A percentile compares a stretch with the other conserved stretches of the same genome.
Conservation (phyloP, 2,329 filamentous ascomycete species). For the Fusarium sororula region DNA sequence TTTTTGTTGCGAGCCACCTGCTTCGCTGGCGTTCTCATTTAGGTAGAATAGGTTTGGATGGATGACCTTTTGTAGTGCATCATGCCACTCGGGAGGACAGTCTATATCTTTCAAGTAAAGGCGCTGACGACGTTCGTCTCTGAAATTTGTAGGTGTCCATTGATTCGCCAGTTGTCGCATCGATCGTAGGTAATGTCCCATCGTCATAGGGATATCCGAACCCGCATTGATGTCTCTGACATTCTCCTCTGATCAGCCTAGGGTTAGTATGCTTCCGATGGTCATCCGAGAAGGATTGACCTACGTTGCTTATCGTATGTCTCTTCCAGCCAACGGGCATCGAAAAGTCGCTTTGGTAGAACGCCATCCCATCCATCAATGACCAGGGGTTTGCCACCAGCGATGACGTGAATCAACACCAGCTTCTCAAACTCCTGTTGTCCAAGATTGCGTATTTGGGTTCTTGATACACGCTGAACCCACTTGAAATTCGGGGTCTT, state of each 20-base stretch:
- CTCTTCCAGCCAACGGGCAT: conserved; percentile 78
- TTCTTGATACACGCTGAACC: conserved; percentile 80
- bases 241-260: conserved; percentile 71
- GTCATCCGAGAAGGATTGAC: conserved; percentile 38
- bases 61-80: conserved; percentile 79
- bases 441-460: conserved; percentile 80
- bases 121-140: conserved; percentile 81
- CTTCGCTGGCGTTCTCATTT: conserved; percentile 75
- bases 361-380: conserved; percentile 86
- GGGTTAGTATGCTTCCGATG: conserved; percentile 27
- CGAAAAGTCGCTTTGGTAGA: conserved; percentile 82
- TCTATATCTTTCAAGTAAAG: conserved; percentile 98
- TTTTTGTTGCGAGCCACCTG: conserved; percentile 46
- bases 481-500: conserved; percentile 85
- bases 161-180: conserved; percentile 86
- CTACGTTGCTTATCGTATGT: conserved; percentile 82
- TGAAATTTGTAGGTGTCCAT: conserved; percentile 79
- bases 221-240: conserved; percentile 82
- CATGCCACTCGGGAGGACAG: conserved; percentile 86
- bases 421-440: conserved; percentile 86
- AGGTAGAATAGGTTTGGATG: conserved; percentile 88
- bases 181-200: conserved; percentile 88
- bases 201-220: conserved; percentile 82
- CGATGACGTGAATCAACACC: conserved; percentile 82
- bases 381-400: conserved; percentile 86